A percentile compares a stretch with the other conserved stretches of the same genome.
Evolutionary conservation across 352 stramenopile genomes (phyloP).

Genomic region (Phytophthora vignae): DNA sequence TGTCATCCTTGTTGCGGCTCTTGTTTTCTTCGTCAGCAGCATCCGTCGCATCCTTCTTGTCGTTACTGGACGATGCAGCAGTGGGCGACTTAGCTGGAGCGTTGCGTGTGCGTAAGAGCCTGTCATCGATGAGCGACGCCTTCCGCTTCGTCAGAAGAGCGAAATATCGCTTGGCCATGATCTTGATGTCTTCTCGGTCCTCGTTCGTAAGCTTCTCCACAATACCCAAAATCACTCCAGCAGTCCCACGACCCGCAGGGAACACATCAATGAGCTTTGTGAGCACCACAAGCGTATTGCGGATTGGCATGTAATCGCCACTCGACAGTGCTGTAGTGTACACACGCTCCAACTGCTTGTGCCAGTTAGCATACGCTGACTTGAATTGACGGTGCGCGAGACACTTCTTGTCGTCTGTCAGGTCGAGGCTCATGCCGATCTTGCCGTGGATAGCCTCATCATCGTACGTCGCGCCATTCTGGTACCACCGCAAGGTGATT

Average conservation of each 20-base stretch:
- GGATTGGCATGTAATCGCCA: conserved; percentile 86
- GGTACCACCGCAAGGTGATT: conserved; percentile 80
- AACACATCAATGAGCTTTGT: conserved; percentile 92
- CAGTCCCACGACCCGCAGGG: conserved; percentile 63
- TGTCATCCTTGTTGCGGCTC: conserved; percentile 31
- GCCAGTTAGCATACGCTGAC: conserved; percentile 76
- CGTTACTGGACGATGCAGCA: conserved; percentile 14
- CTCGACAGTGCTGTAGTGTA: conserved; percentile 69
- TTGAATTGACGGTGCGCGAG: conserved; percentile 83
- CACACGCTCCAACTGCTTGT: conserved; percentile 71
- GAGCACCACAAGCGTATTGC: conserved; percentile 87
- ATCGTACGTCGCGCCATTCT: conserved; percentile 80
- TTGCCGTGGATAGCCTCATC: conserved; percentile 79
- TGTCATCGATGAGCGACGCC: conserved; percentile 69
- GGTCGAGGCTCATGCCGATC: conserved; percentile 77
- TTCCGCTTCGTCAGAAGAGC: conserved; percentile 85
- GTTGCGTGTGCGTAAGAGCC: conserved; percentile 46
- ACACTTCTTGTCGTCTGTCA: conserved; percentile 65
- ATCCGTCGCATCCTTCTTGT: conserved; percentile 34
- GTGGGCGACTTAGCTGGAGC: conserved; percentile 20
- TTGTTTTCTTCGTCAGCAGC: conserved; percentile 30
- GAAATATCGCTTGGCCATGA: conserved; percentile 90
- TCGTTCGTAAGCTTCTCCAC: conserved; percentile 81
- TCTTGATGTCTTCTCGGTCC: conserved; percentile 90
- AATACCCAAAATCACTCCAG: conserved; percentile 68